phyloP scores from a whole-genome alignment of 192 early-diverging fungal genomes.

The Hyaloraphidium curvatum region DNA sequence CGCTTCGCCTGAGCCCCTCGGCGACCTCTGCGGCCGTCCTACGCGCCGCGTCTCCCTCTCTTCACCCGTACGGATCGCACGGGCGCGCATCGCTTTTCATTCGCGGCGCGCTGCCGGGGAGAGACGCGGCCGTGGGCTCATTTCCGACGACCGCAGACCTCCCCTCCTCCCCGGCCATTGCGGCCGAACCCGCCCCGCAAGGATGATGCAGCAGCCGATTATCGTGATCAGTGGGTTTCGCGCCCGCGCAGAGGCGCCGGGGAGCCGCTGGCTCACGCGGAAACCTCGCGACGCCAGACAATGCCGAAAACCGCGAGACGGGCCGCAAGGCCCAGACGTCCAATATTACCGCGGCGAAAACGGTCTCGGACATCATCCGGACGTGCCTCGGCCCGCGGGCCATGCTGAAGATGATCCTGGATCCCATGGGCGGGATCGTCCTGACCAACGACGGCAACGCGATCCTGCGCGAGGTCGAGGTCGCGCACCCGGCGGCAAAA shows the following conservation, averaged over 20 bases:
- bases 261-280: not conserved
- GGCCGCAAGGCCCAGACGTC: conserved; percentile 93
- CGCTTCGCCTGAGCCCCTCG: too few relatives aligned
- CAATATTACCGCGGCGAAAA: conserved; percentile 86
- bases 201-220: conserved; percentile 63
- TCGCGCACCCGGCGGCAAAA: conserved; percentile 98
- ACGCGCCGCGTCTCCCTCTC: too few relatives aligned
- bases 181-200: not conserved
- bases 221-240: conserved; percentile 60
- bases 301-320: conserved; percentile 78
- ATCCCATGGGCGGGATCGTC: conserved; percentile 98
- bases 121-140: too few relatives aligned
- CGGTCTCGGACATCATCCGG: conserved; percentile 94
- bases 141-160: too few relatives aligned
- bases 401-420: conserved; percentile 99
- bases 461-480: conserved; percentile 94
- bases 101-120: too few relatives aligned
- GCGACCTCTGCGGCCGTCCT: too few relatives aligned
- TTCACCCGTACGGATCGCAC: too few relatives aligned
- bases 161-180: too few relatives aligned
- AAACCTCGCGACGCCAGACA: conserved; percentile 24
- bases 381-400: conserved; percentile 95
- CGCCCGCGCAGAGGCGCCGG: not conserved
- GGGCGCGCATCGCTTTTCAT: too few relatives aligned
- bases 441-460: conserved; percentile 98